Base-by-base conservation (phyloP, 1,139 yeast genomes). In the Hyphopichia wangnamkhiaoensis region DNA sequence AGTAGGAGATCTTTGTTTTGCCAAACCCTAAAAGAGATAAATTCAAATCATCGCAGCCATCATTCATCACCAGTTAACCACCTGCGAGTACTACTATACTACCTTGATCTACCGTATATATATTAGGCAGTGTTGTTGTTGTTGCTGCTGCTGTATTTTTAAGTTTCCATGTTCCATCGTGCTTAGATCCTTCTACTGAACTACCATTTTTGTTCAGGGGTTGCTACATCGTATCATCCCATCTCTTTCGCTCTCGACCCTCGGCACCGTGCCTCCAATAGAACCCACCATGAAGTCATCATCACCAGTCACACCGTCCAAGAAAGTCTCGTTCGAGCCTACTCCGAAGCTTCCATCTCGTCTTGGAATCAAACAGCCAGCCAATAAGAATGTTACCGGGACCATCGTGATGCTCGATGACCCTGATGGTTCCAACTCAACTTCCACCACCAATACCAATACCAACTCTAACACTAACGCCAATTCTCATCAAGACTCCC, bases 301-400 rank as follows among this genome's bases (percentile, higher is more conserved):
- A n/a, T n/a, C 24, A 21, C 9, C 24, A 10, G 24, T 10, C 7
- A 21, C 7, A 10, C 7, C 7, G 9, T 7, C 9, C 24, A 21
- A 21, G 10, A 21, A 21, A 21, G 24, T 21, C 9, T 7, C 24
- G 9, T 21, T 21, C 10, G 9, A 21, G 7, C 7, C 24, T 10
- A 21, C 7, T 21, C 24, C 24, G 7, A 7, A 7, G 9, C 30
- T 18, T 4, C 7, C 16, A 13, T 13, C 18, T 14, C 31, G 31
- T 8, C 12, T 35, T 24, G 76, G 80, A 31, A 72, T 76, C 38
- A 54, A 60, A 42, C 73, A 76, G 51, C 76, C 80, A 8, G 13
- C n/a, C 26, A 24, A 34, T 16, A 61, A 58, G 23, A 68, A 66
- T 31, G 77, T 75, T 45, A 72, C 79, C 3, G 80, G 80, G 10